Conservation (phyloP, 2,329 filamentous ascomycete species). For the Fusarium vanettenii region DNA sequence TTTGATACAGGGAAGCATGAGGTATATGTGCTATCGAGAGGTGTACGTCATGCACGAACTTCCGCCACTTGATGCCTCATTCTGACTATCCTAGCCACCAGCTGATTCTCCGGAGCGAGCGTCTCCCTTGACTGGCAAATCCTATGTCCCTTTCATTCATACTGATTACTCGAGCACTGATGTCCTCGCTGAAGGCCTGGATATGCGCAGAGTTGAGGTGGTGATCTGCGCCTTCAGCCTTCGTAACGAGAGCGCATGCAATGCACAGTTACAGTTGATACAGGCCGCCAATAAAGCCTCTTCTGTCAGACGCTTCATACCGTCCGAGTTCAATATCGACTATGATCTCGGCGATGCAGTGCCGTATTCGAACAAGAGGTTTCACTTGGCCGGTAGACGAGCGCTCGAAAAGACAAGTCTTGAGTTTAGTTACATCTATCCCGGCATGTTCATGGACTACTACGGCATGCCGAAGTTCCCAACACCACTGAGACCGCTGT, state of each 20-base stretch:
- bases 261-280: constrained; percentile 49
- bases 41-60: constrained; percentile 38
- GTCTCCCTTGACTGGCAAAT: constrained; percentile 6
- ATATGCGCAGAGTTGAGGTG: constrained; percentile 37
- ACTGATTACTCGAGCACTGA: constrained; percentile 44
- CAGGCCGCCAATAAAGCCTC: constrained; percentile 46
- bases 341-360: constrained; percentile 49
- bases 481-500: constrained; percentile 43
- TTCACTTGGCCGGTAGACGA: constrained; percentile 42
- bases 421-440: constrained; percentile 49
- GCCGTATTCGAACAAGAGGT: constrained; percentile 48
- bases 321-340: constrained; percentile 53
- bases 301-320: constrained; percentile 49
- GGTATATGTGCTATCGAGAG: constrained; percentile 56
- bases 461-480: constrained; percentile 45
- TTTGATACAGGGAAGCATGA: constrained; percentile 49
- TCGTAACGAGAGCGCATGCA: constrained; percentile 43
- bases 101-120: not conserved
- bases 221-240: constrained; percentile 50
- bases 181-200: constrained; percentile 33
- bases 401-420: constrained; percentile 47
- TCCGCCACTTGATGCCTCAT: not conserved
- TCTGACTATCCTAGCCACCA: not conserved
- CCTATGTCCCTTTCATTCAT: constrained; percentile 2
- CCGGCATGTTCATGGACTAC: constrained; percentile 53